Evolutionary conservation across 2,329 filamentous ascomycete genomes (phyloP).

Genomic region (Nemania abortiva): DNA sequence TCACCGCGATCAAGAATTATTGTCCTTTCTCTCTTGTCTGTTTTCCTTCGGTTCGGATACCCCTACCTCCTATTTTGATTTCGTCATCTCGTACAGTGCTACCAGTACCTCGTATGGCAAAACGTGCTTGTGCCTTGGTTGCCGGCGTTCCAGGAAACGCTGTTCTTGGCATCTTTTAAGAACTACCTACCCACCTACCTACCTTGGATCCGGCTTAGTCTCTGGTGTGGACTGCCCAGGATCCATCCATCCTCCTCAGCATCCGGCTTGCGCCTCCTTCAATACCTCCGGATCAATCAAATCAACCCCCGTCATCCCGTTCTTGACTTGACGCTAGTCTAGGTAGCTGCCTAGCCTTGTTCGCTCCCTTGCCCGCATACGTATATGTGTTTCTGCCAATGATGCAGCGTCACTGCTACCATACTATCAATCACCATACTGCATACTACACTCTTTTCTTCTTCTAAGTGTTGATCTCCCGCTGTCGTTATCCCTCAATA

Average conservation of each 20-base stretch:
- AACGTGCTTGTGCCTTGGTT: neutral
- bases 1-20: too few species aligned
- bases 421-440: neutral
- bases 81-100: conserved; percentile 19
- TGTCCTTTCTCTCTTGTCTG: neutral
- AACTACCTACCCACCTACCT: conserved; percentile 16
- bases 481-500: neutral
- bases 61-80: conserved; percentile 25
- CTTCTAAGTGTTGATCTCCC: neutral
- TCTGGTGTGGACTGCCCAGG: neutral
- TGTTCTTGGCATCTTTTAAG: neutral
- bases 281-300: too few species aligned
- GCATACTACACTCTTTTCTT: conserved; percentile 8
- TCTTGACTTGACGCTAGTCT: conserved; percentile 24
- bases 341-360: conserved; percentile 21
- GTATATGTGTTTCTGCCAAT: conserved; percentile 4
- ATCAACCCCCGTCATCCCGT: conserved; percentile 30
- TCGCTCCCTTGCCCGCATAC: conserved; percentile 11
- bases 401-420: conserved; percentile 9
- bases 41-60: neutral
- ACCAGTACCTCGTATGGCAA: neutral
- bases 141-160: neutral
- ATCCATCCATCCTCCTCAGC: neutral
- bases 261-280: neutral
- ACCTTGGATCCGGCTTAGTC: conserved; percentile 1